These are phyloP conservation scores for Ophiocordyceps camponoti-floridani DNA, from an alignment of 2,329 filamentous ascomycete species.

Conservation along the genomic window DNA sequence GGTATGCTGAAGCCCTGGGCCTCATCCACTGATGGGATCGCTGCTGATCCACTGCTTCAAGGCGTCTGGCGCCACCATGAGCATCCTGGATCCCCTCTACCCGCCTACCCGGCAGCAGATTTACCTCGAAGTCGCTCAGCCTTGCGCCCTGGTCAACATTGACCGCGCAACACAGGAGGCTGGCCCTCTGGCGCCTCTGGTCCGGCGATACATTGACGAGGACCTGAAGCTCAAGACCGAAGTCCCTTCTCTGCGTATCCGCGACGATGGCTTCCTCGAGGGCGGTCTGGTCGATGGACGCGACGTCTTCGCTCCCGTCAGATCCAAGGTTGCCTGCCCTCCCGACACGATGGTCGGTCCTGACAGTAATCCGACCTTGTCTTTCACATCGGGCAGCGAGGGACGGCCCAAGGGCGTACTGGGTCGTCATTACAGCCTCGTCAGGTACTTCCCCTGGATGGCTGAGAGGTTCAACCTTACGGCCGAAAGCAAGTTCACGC, in stretches of 20 bases:
- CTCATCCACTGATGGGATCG: not conserved
- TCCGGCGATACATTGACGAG: conserved; percentile 49
- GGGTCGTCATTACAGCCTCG: conserved; percentile 70
- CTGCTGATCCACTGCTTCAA: conserved; percentile 5
- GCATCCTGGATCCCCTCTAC: conserved; percentile 49
- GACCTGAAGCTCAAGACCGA: conserved; percentile 56
- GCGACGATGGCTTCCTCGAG: conserved; percentile 50
- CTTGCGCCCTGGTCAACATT: conserved; percentile 49
- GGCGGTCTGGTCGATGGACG: conserved; percentile 48
- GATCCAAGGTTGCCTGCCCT: conserved; percentile 31
- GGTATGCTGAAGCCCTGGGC: conserved; percentile 3
- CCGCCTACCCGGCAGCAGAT: conserved; percentile 21
- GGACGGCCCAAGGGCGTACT: conserved; percentile 73
- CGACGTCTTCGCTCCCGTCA: conserved; percentile 44
- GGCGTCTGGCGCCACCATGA: conserved; percentile 42
- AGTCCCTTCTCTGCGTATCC: conserved; percentile 55
- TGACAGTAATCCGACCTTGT: conserved; percentile 62
- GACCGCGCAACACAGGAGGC: conserved; percentile 41
- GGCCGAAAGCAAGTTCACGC: conserved; percentile 58
- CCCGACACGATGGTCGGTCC: conserved; percentile 69
- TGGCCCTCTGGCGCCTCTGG: conserved; percentile 29
- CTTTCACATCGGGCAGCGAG: conserved; percentile 58
- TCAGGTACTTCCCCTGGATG: conserved; percentile 92
- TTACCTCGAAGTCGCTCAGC: conserved; percentile 64
- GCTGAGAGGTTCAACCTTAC: conserved; percentile 60